Base-by-base conservation (phyloP, 257 asterid genomes). In the Leonotis leonurus region DNA sequence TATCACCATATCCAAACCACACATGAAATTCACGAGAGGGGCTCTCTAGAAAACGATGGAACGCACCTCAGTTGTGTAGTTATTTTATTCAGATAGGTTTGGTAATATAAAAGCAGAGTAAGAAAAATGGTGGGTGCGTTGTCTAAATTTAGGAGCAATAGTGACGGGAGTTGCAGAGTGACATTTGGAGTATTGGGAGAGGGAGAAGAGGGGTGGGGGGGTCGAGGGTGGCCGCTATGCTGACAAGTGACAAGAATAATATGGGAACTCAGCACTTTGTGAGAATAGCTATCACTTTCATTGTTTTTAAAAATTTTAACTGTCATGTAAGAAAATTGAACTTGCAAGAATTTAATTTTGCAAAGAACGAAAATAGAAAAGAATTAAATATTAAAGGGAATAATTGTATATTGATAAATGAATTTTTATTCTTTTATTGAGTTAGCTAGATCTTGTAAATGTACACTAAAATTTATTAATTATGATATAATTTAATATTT, bases 1-100 rank as follows among this genome's bases (percentile, higher is more conserved):
- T 70, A 65, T 68, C 72, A 39, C 78, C 79, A 60, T 45, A 46
- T 76, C 73, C n/a, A n/a, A n/a, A n/a, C n/a, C 64, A 65, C 87
- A 73, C 88, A 80, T 81, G 81, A 80, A 73, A 57, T 77, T 80
- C 88, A 83, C 85, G 85, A 75, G 78, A n/a, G 83, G 39, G 67
- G 61, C 14, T 68, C 69, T 76, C 68, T 8, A 60, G 77, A 75
- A 73, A 73, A 70, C 76, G 75, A 69, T 69, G 6, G 62, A 74
- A 60, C 75, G 43, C 75, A 44, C 61, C 71, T 43, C 75, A 40
- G 33, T 33, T 37, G 33, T n/a, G 35, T 12, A 10, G 37, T 53
- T 54, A 53, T 60, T 67, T 21, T 16, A n/a, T 54, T 46, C 27
- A 60, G n/a, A 17, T 16, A 20, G 27, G 48, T 71, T 62, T 16